phyloP scores from a whole-genome alignment of 139 green algal species.

The Desmodesmus armatus region DNA sequence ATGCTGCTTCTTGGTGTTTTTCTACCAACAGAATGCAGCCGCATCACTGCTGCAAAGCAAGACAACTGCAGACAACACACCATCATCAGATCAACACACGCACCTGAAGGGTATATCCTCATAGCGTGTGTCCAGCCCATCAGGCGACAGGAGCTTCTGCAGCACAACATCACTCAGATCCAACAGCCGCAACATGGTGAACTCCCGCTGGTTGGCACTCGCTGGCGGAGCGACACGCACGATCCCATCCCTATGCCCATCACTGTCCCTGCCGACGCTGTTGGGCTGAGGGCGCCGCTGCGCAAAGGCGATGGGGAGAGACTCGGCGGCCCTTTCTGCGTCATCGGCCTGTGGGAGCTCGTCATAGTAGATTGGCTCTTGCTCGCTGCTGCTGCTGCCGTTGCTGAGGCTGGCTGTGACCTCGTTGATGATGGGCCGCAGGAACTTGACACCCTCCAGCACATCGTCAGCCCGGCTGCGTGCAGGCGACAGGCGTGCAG shows the following conservation, averaged over 20 bases:
- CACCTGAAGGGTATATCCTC: constrained; percentile 4
- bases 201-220: not conserved
- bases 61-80: not conserved
- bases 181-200: constrained; percentile 2
- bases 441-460: too few species aligned
- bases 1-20: not conserved
- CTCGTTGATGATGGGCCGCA: constrained; percentile 43
- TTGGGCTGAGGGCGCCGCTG: too few species aligned
- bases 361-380: not conserved
- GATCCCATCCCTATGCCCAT: too few species aligned
- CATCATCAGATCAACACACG: not conserved
- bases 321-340: too few species aligned
- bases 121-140: not conserved
- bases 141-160: not conserved
- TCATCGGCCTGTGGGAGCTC: constrained; percentile 7
- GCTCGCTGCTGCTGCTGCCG: not conserved
- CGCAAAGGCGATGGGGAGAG: too few species aligned
- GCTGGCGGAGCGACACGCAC: too few species aligned
- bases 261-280: too few species aligned
- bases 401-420: not conserved
- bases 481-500: too few species aligned
- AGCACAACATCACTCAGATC: not conserved
- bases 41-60: not conserved
- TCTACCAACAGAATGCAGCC: not conserved
- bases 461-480: too few species aligned